Percentiles rank a stretch among this genome's conserved stretches.
Conservation (phyloP, 768 basidiomycete genomes). For the Lactarius tabidus region DNA sequence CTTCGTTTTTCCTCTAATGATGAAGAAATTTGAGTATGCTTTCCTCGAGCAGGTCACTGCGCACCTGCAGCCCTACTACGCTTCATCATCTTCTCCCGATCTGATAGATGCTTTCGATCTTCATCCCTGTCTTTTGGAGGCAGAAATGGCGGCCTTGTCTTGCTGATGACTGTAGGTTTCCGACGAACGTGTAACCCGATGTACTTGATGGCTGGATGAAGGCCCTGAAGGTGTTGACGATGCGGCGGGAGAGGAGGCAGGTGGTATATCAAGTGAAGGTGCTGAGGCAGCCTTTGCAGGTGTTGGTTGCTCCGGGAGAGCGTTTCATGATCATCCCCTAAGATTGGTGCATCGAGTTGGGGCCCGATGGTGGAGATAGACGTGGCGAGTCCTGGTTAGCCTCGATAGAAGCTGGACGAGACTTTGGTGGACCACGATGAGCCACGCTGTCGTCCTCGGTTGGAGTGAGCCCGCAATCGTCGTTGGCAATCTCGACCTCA, state of each 20-base stretch:
- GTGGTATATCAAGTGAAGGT: constrained; percentile 31
- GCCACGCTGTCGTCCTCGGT: not conserved
- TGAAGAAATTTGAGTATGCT: not conserved
- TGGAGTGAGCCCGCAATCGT: not conserved
- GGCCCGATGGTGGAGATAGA: constrained; percentile 10
- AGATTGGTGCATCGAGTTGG: constrained; percentile 20
- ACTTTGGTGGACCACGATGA: not conserved
- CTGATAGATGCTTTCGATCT: constrained; percentile 77
- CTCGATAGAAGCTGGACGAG: constrained; percentile 10
- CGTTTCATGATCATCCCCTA: constrained; percentile 9
- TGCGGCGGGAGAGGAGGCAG: constrained; percentile 33
- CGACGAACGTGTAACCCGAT: constrained; percentile 47
- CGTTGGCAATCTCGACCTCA: not conserved
- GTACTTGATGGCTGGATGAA: constrained; percentile 30
- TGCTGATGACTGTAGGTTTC: constrained; percentile 78
- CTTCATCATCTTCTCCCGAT: constrained; percentile 88
- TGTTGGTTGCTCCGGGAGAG: not conserved
- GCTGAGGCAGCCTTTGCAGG: constrained; percentile 8
- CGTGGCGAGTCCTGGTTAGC: constrained; percentile 1
- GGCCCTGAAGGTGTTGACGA: constrained; percentile 26
- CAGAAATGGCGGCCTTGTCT: constrained; percentile 78
- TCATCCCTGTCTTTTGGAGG: constrained; percentile 78
- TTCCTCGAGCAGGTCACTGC: constrained; percentile 22
- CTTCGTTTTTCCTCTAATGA: constrained; percentile 64
- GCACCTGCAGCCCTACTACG: constrained; percentile 69